These are phyloP conservation scores for Knufia fluminis DNA, from an alignment of 2,329 filamentous ascomycete genomes.

Conservation along the genomic window DNA sequence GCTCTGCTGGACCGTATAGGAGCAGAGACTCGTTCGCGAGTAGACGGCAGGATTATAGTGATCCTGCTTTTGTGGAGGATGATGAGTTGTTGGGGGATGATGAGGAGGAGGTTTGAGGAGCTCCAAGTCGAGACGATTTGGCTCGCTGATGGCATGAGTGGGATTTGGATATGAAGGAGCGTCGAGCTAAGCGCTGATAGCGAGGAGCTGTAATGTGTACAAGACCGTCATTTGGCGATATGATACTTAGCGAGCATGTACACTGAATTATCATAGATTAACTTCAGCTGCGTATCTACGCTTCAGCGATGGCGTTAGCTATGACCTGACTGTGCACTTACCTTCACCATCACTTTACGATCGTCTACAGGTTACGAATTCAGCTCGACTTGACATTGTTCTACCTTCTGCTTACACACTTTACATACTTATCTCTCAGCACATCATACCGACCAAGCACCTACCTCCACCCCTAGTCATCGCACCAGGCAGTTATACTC, in stretches of 20 bases:
- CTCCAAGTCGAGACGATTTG: too few species aligned
- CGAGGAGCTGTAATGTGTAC: background rate
- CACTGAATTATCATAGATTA: slow-evolving; percentile 4
- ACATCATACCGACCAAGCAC: too few species aligned
- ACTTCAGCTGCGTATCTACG: slow-evolving; percentile 18
- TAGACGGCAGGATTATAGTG: slow-evolving; percentile 62
- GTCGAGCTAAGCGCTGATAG: background rate
- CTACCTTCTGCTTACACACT: too few species aligned
- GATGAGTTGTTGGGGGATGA: slow-evolving; percentile 92
- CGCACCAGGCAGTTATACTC: too few species aligned
- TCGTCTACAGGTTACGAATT: too few species aligned
- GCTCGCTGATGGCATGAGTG: background rate
- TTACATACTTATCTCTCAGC: too few species aligned
- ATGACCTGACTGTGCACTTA: background rate
- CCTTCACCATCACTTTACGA: background rate
- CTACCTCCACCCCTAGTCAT: too few species aligned
- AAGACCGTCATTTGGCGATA: background rate
- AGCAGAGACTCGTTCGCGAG: slow-evolving; percentile 83
- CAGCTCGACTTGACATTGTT: too few species aligned
- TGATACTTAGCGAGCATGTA: background rate
- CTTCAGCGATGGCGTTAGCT: background rate
- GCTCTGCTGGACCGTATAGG: slow-evolving; percentile 59
- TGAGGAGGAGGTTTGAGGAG: slow-evolving; percentile 41
- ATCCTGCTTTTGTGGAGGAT: slow-evolving; percentile 79
- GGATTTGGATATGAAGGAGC: background rate